Conservation (phyloP, 2,329 filamentous ascomycete genomes). For the Microsporum ferrugineum region DNA sequence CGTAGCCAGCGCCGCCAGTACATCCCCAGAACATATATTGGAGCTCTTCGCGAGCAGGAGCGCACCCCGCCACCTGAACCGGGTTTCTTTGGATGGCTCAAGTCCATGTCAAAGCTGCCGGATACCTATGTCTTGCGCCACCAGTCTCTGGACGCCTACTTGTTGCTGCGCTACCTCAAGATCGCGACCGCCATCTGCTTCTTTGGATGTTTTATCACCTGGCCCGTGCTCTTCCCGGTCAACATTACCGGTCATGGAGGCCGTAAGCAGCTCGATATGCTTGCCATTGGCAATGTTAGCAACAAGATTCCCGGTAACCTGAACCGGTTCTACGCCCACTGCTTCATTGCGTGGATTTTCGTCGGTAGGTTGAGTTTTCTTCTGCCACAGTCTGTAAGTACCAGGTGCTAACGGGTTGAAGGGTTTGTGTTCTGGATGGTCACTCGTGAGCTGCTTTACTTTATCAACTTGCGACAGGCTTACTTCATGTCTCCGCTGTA, state of each 20-base stretch:
- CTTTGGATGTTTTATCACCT: conserved; percentile 71
- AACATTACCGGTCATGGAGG: conserved; percentile 68
- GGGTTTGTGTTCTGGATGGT: conserved; percentile 80
- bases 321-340: conserved; percentile 70
- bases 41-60: conserved; percentile 41
- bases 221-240: conserved; percentile 79
- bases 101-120: conserved; percentile 51
- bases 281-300: conserved; percentile 65
- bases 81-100: conserved; percentile 57
- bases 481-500: conserved; percentile 80
- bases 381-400: background rate
- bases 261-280: conserved; percentile 56
- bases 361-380: conserved; percentile 38
- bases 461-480: conserved; percentile 84
- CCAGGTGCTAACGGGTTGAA: conserved; percentile 12
- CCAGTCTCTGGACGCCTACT: conserved; percentile 82
- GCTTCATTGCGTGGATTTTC: conserved; percentile 69
- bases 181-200: conserved; percentile 68
- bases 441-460: conserved; percentile 78
- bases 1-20: conserved; percentile 40
- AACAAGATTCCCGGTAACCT: conserved; percentile 31
- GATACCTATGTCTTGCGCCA: conserved; percentile 79
- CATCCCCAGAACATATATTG: conserved; percentile 45
- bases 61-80: conserved; percentile 49
- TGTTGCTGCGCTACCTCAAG: conserved; percentile 80